Percentiles rank a stretch among this genome's conserved stretches.
These are phyloP conservation scores for Beauveria bassiana DNA, from an alignment of 2,329 filamentous ascomycete species.

Conservation along the genomic window DNA sequence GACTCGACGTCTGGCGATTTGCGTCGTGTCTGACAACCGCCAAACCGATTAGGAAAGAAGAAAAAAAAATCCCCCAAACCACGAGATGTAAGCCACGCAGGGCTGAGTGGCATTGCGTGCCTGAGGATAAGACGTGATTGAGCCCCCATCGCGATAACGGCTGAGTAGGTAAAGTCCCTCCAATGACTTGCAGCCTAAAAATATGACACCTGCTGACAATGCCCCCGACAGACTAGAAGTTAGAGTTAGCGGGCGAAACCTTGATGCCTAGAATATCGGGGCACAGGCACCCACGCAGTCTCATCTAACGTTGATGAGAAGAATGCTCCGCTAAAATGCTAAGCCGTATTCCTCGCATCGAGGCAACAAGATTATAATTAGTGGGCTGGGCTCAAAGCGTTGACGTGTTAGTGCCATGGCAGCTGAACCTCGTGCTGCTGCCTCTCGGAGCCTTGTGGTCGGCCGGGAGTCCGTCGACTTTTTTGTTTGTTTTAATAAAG, in stretches of 20 bases:
- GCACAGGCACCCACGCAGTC: neutral
- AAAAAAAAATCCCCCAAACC: no score
- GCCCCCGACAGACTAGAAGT: neutral
- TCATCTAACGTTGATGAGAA: neutral
- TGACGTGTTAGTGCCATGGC: constrained; percentile 16
- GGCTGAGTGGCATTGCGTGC: no score
- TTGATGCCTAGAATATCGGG: neutral
- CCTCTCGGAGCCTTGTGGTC: neutral
- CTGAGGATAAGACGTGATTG: no score
- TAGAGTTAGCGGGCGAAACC: neutral
- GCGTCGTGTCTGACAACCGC: no score
- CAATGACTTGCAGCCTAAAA: no score
- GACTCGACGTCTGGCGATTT: neutral
- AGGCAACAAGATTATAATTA: neutral
- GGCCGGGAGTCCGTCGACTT: neutral
- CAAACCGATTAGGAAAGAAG: no score
- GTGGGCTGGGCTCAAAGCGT: neutral
- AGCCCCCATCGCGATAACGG: neutral
- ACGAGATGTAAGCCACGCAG: no score
- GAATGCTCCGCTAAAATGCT: neutral
- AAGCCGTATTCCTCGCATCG: neutral
- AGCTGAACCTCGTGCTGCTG: neutral
- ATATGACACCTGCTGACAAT: no score
- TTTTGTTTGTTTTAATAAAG: neutral
- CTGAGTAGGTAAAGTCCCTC: neutral